These are phyloP conservation scores for Setomelanomma holmii DNA, from an alignment of 2,329 filamentous ascomycete species.

Conservation along the genomic window DNA sequence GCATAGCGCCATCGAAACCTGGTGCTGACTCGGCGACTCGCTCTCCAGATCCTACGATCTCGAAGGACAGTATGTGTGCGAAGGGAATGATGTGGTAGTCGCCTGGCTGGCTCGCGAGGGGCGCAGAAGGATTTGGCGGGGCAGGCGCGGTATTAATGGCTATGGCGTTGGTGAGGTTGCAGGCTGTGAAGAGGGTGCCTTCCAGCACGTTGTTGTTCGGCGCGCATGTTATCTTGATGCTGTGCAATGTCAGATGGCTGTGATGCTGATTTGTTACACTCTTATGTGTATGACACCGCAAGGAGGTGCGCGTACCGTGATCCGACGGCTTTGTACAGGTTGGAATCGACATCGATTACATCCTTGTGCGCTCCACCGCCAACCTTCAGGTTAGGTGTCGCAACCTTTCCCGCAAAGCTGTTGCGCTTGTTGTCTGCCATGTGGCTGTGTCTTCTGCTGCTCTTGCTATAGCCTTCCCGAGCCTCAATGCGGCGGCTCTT, in stretches of 20 bases:
- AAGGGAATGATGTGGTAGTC: conserved; percentile 69
- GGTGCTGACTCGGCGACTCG: conserved; percentile 44
- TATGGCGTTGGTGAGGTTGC: conserved; percentile 66
- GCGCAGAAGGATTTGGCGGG: conserved; percentile 52
- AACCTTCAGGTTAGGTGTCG: conserved; percentile 55
- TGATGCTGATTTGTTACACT: not conserved
- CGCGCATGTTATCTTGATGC: conserved; percentile 65
- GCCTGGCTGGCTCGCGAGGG: conserved; percentile 51
- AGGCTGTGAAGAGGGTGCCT: conserved; percentile 68
- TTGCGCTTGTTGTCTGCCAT: conserved; percentile 67
- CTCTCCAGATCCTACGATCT: conserved; percentile 55
- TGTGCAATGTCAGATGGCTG: conserved; percentile 40
- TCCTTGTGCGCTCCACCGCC: conserved; percentile 50
- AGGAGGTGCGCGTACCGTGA: conserved; percentile 59
- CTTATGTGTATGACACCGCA: not conserved
- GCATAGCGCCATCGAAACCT: conserved; percentile 54
- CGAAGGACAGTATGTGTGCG: conserved; percentile 64
- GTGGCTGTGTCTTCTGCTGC: conserved; percentile 11
- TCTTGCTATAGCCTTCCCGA: conserved; percentile 47
- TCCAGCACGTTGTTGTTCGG: conserved; percentile 62
- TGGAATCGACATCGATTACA: conserved; percentile 59
- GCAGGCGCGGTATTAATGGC: conserved; percentile 64
- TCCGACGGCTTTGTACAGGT: conserved; percentile 66
- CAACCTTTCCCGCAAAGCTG: conserved; percentile 61
- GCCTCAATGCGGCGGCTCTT: conserved; percentile 8